Evolutionary conservation across 495 filamentous ascomycete species (phyloP), one percentile per base, ranked within the genome.

Genomic region (Aspergillus heteromorphus): DNA sequence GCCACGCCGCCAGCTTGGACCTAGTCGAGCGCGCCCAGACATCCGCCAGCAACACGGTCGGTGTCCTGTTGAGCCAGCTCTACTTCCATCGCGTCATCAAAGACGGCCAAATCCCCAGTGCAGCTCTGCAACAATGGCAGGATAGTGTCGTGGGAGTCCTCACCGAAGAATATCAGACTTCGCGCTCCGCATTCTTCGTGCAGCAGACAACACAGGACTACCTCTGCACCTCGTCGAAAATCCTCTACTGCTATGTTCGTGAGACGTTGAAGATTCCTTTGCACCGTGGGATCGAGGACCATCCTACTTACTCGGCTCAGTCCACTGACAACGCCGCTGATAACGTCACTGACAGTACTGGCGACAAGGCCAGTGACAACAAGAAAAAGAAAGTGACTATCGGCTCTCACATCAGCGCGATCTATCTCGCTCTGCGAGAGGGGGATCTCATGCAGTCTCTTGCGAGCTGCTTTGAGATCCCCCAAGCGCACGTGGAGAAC

Each of bases 401-500:
- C 30, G 63, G 63, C 17, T 60, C 59, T 27, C 54, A 58, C n/a
- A 58, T 65, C 21, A 53, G 51, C 6, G 58, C 55, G 13, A 42
- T 65, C n/a, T 65, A 65, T 54, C 42, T 51, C n/a, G 59, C 59
- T 9, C 43, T 65, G 13, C 36, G 56, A 11, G 50, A 53, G 34
- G 63, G 59, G 2, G 51, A 51, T 19, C 49, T 65, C 11, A 43
- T 30, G 40, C 49, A 52, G 6, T 48, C 51, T 87, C 11, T 61
- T 54, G 14, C 76, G 76, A 49, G 65, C 71, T 43, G 83, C 84
- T 67, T 38, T 38, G 34, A 38, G 10, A 38, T 38, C 34, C 34
- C 34, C 34, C 11, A 38, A 4, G n/a, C n/a, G n/a, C n/a, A n/a
- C n/a, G n/a, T n/a, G n/a, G 34, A 38, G 34, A 38, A 38, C 23